These are phyloP conservation scores for Kwoniella shandongensis DNA, from an alignment of 768 basidiomycete species.

Conservation along the genomic window DNA sequence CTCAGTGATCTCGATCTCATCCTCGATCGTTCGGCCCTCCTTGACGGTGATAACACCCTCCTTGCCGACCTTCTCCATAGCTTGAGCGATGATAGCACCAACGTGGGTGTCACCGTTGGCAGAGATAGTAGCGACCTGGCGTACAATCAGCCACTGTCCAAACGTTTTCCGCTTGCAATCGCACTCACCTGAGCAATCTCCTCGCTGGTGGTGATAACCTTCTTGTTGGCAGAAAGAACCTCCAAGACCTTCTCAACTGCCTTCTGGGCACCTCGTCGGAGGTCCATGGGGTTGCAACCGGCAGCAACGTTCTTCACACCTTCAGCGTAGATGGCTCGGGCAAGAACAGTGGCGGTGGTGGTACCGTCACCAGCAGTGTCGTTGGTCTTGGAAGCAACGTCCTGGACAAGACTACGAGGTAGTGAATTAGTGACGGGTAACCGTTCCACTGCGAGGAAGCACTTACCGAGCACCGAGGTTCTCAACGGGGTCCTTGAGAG, in stretches of 20 bases:
- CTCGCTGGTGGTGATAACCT: constrained; percentile 92
- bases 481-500: constrained; percentile 96
- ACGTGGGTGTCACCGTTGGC: constrained; percentile 81
- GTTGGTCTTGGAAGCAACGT: constrained; percentile 95
- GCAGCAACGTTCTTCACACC: constrained; percentile 99
- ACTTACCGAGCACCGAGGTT: constrained; percentile 94
- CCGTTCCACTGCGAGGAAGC: background rate
- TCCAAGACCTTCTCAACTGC: constrained; percentile 94
- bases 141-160: background rate
- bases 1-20: constrained; percentile 98
- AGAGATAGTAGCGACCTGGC: constrained; percentile 81
- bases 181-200: constrained; percentile 79
- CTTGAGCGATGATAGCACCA: constrained; percentile 91
- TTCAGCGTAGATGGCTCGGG: constrained; percentile 95
- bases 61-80: constrained; percentile 99
- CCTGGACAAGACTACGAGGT: constrained; percentile 76
- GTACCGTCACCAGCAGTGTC: constrained; percentile 97
- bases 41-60: constrained; percentile 99
- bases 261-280: constrained; percentile 94
- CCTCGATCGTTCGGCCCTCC: constrained; percentile 95
- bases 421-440: background rate
- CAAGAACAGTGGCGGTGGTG: constrained; percentile 94
- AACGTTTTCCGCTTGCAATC: background rate
- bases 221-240: constrained; percentile 81
- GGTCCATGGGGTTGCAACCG: constrained; percentile 99